Percentiles rank a stretch among this genome's conserved stretches.
Conservation (phyloP, 2,329 filamentous ascomycete species). For the Pseudogymnoascus sp. region DNA sequence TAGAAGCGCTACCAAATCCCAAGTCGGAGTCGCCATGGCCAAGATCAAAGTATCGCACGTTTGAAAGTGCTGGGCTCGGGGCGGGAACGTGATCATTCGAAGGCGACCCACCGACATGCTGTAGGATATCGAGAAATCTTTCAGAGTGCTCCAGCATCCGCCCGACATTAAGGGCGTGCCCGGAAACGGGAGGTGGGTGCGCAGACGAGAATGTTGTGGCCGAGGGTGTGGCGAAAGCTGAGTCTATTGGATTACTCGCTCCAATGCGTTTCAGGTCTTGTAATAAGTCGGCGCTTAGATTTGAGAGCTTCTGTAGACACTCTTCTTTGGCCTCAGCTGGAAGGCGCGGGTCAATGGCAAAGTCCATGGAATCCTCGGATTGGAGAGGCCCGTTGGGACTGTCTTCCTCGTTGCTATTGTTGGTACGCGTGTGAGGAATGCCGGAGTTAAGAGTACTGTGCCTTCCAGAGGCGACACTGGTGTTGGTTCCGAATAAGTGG, state of each 20-base stretch:
- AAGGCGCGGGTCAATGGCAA: not conserved
- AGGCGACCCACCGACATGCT: not conserved
- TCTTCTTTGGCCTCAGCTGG: not conserved
- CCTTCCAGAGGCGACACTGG: not conserved
- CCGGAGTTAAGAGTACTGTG: not conserved
- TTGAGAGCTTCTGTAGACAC: not conserved
- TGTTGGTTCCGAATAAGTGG: not conserved
- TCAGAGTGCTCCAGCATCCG: not conserved
- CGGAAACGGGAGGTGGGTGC: not conserved
- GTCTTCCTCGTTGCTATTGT: not conserved
- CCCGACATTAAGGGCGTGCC: not conserved
- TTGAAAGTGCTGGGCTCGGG: not conserved
- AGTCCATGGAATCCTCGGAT: not conserved
- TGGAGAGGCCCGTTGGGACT: not conserved
- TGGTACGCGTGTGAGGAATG: not conserved
- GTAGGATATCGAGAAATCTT: not conserved
- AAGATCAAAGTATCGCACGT: not conserved
- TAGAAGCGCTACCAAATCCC: not conserved
- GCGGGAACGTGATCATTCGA: not conserved
- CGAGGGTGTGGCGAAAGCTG: not conserved
- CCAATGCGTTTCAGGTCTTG: not conserved
- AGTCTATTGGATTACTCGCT: not conserved
- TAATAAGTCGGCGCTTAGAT: not conserved
- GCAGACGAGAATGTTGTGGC: not conserved
- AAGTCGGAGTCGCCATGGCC: not conserved